These are phyloP conservation scores for Solanum tacnaense DNA, from an alignment of 257 asterid species.

Conservation along the genomic window DNA sequence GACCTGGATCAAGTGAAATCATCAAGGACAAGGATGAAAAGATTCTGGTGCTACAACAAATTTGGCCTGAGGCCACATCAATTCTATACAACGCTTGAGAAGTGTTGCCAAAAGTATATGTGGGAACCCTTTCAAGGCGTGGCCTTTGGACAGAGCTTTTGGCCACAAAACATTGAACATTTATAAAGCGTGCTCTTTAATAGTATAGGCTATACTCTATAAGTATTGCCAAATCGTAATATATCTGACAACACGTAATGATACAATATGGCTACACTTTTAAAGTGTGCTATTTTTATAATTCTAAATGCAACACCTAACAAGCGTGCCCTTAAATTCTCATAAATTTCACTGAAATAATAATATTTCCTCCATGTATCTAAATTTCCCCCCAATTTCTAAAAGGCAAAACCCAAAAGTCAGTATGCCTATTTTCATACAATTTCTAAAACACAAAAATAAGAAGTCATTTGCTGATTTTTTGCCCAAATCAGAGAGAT, in stretches of 20 bases:
- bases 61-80: neutral
- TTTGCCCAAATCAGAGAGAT: neutral
- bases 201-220: neutral
- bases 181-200: neutral
- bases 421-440: neutral
- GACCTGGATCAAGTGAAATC: neutral
- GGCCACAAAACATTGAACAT: neutral
- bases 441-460: neutral
- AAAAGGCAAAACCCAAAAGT: neutral
- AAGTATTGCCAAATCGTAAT: neutral
- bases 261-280: neutral
- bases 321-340: neutral
- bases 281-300: neutral
- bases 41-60: neutral
- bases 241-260: neutral
- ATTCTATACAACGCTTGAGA: neutral
- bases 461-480: neutral
- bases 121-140: neutral
- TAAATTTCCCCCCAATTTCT: neutral
- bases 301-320: neutral
- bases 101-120: neutral
- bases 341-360: neutral
- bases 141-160: neutral
- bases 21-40: neutral
- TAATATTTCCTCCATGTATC: neutral